Base-by-base conservation (phyloP, 2,329 filamentous ascomycete genomes). In the Fusarium liriodendri region DNA sequence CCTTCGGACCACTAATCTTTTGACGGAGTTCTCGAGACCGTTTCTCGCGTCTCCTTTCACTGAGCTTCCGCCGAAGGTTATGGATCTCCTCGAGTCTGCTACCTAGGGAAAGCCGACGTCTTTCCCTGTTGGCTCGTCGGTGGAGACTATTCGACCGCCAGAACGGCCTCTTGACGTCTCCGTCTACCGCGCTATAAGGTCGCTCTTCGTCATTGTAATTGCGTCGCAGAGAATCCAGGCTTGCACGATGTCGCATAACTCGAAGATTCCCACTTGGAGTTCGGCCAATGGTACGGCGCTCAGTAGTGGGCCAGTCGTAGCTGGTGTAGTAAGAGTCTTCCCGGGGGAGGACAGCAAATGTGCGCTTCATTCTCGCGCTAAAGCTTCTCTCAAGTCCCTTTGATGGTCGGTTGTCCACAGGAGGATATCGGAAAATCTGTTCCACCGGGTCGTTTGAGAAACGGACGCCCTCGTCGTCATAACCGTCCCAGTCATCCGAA, bases 191-290 rank as follows among this genome's bases (percentile, higher is more conserved):
- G 7, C 83, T 84, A 27, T 82, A 84, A 2, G 84, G 83, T 13
- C 85, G 81, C 5, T 74, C 73, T 20, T 74, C 74, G n/a, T 73
- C 68, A 18, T 70, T 71, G 42, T 70, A 78, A 20, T 65, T 74
- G 61, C 67, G 69, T 37, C 75, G 73, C 35, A 88, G 70, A 3
- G 86, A 87, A 40, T 87, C 85, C 22, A 82, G 70, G 73, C 88
- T 91, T 35, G 84, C 83, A 8, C 86, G 85, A 64, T 88, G 86
- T 71, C 84, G 85, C 80, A 92, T 87, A 1, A 92, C 89, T 14
- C 89, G 85, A 61, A 92, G 80, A 70, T 88, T 91, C 2, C 90
- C 90, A 73, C 89, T 91, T 6, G 87, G 84, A 8, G 88, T 90
- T 59, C 89, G 86, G 54, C 86, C 85, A 69, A 92, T 90, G 2